phyloP scores from a whole-genome alignment of 306 rosid genomes.

The Lupinus albus region DNA sequence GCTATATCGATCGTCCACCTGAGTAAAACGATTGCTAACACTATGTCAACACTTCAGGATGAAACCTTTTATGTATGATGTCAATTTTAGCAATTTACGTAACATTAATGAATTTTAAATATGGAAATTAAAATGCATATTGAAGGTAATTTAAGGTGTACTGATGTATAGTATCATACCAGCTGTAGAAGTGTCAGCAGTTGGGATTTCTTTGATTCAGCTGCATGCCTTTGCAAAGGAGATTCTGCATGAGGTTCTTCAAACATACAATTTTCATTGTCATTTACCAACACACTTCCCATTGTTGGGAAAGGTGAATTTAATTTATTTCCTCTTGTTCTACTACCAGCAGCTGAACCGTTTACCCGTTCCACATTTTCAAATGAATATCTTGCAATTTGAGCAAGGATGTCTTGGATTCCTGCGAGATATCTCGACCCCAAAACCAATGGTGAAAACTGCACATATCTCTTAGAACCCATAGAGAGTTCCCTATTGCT shows the following conservation, averaged over 20 bases:
- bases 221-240: slow-evolving; percentile 41
- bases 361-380: slow-evolving; percentile 53
- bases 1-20: slow-evolving; percentile 81
- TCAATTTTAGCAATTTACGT: neutral
- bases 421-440: slow-evolving; percentile 76
- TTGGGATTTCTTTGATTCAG: slow-evolving; percentile 67
- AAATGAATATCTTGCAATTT: slow-evolving; percentile 66
- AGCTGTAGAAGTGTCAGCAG: slow-evolving; percentile 69
- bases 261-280: slow-evolving; percentile 33
- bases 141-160: slow-evolving; percentile 3
- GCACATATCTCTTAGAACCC: slow-evolving; percentile 44
- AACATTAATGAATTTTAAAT: slow-evolving; percentile 1
- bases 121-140: neutral
- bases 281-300: slow-evolving; percentile 19
- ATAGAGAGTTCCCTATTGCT: slow-evolving; percentile 49
- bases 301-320: slow-evolving; percentile 20
- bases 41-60: neutral
- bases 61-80: slow-evolving; percentile 1
- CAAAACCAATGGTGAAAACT: slow-evolving; percentile 51
- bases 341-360: slow-evolving; percentile 40
- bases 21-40: slow-evolving; percentile 26
- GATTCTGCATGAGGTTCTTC: slow-evolving; percentile 50
- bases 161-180: slow-evolving; percentile 50
- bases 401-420: slow-evolving; percentile 76
- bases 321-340: slow-evolving; percentile 36